Base-by-base conservation (phyloP, 345 rosid species). In the Adansonia digitata region DNA sequence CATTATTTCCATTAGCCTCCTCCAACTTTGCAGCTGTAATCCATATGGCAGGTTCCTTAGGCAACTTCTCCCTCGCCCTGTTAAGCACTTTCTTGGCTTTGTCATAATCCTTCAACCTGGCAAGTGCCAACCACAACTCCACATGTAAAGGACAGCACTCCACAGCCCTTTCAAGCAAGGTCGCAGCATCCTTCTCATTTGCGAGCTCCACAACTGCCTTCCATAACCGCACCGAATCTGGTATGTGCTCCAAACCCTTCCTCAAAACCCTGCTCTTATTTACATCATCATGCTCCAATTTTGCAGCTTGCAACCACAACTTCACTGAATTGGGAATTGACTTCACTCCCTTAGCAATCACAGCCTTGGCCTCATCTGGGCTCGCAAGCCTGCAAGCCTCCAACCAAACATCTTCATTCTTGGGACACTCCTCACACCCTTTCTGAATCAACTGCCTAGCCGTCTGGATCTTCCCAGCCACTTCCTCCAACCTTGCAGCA, bases 351-450 rank as follows among this genome's bases (percentile, higher is more conserved):
- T 51, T 87, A 18, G 98, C 98, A 83, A 92, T 88, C 76, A 91
- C 97, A 7, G 86, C 95, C 83, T 92, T 94, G 15, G 98, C 94
- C 67, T 94, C 98, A 69, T 86, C 98, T 2, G 97, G 95, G 75
- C 87, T 87, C 0, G 98, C 83, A 77, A 94, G 79, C 76, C 98
- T 82, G 78, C 98, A 94, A 2, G 98, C 98, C 78, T 94, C 97
- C 67, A 92, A 79, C 98, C 97, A 94, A 60, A 91, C 96, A 84
- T 92, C 98, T 62, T 94, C 98, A 57, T 82, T 92, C 75, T 79
- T 91, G 1, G 97, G 97, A 75, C 98, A 94, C 82, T 94, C 98
- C 76, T 92, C 98, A 1, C 97, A 94, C 2, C 98, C 98, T 77
- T 62, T 94, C 75, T 87, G 90, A 74, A 94, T 92, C 85, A 88